phyloP scores from a whole-genome alignment of 371 early-diverging fungal genomes.

The Choanephora cucurbitarum region DNA sequence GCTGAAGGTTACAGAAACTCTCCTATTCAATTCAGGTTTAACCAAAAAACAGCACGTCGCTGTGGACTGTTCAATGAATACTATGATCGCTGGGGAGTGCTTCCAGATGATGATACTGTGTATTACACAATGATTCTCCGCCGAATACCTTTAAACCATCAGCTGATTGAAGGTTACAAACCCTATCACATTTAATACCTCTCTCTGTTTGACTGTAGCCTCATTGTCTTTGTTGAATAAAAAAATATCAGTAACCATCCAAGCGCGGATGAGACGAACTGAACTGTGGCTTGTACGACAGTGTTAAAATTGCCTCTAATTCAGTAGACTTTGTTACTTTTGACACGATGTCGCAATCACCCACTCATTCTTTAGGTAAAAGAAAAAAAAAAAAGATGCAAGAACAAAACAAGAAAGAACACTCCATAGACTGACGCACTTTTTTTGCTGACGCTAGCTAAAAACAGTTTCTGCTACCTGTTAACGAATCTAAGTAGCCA shows the following conservation, averaged over 20 bases:
- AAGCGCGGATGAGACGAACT: neutral
- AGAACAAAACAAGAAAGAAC: no score
- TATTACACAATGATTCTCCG: neutral
- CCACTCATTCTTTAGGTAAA: neutral
- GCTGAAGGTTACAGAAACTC: neutral
- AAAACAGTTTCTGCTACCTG: constrained; percentile 7
- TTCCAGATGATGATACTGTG: neutral
- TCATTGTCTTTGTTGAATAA: no score
- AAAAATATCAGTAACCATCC: neutral
- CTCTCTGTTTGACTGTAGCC: no score
- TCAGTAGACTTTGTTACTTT: neutral
- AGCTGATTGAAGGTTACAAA: neutral
- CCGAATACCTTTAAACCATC: neutral
- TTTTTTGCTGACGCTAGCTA: neutral
- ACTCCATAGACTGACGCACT: no score
- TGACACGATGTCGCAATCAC: neutral
- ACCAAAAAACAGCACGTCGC: neutral
- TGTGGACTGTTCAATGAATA: neutral
- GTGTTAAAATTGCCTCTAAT: neutral
- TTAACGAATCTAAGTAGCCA: constrained; percentile 4
- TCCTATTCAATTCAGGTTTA: neutral
- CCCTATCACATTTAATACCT: no score
- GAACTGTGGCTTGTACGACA: neutral
- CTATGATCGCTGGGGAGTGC: neutral
- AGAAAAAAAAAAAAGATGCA: neutral